Conservation (phyloP, 2,329 filamentous ascomycete genomes). For the Penicillium concentricum region DNA sequence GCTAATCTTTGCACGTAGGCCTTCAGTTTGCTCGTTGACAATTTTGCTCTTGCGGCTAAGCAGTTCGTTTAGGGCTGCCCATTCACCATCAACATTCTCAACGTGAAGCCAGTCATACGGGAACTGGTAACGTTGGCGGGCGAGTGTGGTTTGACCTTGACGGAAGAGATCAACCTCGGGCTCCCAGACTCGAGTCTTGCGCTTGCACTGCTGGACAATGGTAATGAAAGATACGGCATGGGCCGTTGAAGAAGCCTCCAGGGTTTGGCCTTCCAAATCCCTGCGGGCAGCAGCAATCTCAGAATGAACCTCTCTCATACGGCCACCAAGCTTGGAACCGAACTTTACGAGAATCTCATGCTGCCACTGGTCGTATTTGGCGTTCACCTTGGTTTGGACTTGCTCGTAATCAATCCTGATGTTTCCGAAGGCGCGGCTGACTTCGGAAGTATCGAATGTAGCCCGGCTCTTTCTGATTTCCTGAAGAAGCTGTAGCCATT, state of each 20-base stretch:
- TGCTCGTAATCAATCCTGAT: constrained; percentile 97
- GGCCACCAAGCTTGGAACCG: constrained; percentile 78
- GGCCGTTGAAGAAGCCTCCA: constrained; percentile 92
- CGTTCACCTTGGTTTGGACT: constrained; percentile 97
- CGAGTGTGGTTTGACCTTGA: constrained; percentile 88
- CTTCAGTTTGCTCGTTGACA: constrained; percentile 94
- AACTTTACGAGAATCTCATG: constrained; percentile 96
- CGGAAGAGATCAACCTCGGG: constrained; percentile 95
- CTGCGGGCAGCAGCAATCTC: constrained; percentile 88
- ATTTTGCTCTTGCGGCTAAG: constrained; percentile 90
- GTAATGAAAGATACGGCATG: constrained; percentile 99
- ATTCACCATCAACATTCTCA: constrained; percentile 94
- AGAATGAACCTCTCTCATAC: constrained; percentile 87
- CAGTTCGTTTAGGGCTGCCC: constrained; percentile 89
- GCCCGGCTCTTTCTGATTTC: constrained; percentile 93
- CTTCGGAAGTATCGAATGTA: constrained; percentile 96
- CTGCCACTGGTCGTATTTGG: constrained; percentile 99
- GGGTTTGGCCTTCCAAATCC: constrained; percentile 85
- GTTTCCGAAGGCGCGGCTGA: constrained; percentile 88
- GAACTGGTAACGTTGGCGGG: constrained; percentile 90
- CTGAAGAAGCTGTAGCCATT: constrained; percentile 93
- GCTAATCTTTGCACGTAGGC: constrained; percentile 86
- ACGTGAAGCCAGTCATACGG: constrained; percentile 92
- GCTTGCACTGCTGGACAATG: constrained; percentile 92
- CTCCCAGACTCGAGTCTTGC: constrained; percentile 89